Conservation (phyloP, 1,284 basidiomycete genomes). For the Xerocomus nothofagi region DNA sequence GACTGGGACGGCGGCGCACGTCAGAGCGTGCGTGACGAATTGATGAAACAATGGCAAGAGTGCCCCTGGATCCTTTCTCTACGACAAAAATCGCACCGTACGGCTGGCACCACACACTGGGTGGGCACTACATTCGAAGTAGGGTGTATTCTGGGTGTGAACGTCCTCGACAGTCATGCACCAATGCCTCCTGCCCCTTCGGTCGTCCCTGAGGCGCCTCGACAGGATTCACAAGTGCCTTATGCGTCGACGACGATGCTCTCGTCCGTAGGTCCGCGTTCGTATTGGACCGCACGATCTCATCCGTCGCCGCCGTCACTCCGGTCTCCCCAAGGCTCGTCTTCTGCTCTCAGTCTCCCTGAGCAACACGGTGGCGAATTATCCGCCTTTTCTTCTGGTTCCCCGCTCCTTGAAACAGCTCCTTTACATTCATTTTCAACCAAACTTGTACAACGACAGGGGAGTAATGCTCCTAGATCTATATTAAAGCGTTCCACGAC, state of each 20-base stretch:
- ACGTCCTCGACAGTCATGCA: constrained; percentile 26
- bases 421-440: constrained; percentile 15
- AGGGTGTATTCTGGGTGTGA: constrained; percentile 46
- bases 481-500: constrained; percentile 25
- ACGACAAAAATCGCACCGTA: constrained; percentile 34
- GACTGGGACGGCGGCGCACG: constrained; percentile 65
- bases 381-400: constrained; percentile 24
- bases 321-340: constrained; percentile 9
- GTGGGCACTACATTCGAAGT: constrained; percentile 74
- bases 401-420: constrained; percentile 22
- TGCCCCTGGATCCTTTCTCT: constrained; percentile 64
- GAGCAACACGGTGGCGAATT: constrained; percentile 13
- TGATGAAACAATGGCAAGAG: constrained; percentile 60
- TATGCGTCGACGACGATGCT: constrained; percentile 23
- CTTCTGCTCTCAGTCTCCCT: constrained; percentile 19
- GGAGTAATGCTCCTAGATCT: constrained; percentile 19
- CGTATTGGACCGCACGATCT: constrained; percentile 25
- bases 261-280: constrained; percentile 23
- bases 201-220: constrained; percentile 5
- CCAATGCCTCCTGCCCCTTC: constrained; percentile 1
- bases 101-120: constrained; percentile 47
- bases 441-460: constrained; percentile 6
- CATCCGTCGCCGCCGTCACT: constrained; percentile 15
- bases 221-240: constrained; percentile 1
- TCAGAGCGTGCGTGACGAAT: constrained; percentile 50